Percentiles rank a stretch among this genome's conserved stretches.
phyloP scores from a whole-genome alignment of 225 moss, liverwort and hornwort genomes.

The Sphagnum contortum region DNA sequence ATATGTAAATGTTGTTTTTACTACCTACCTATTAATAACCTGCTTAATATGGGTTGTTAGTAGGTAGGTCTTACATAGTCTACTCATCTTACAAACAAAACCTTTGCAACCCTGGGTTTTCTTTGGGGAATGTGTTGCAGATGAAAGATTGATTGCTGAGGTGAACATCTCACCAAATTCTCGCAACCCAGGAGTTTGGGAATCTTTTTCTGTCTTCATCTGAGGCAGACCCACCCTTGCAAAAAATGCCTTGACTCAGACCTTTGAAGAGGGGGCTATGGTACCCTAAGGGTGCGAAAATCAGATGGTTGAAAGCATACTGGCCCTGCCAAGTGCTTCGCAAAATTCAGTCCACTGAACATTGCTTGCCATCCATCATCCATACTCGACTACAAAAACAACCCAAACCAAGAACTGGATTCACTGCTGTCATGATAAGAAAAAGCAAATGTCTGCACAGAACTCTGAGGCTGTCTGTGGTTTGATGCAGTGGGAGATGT shows the following conservation, averaged over 20 bases:
- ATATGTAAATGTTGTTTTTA: too few species aligned
- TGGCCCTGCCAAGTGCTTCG: slow-evolving; percentile 61
- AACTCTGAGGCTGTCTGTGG: too few species aligned
- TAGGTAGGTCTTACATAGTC: slow-evolving; percentile 33
- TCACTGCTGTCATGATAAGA: too few species aligned
- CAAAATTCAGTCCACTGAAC: slow-evolving; percentile 72
- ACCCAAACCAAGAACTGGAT: too few species aligned
- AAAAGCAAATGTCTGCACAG: too few species aligned
- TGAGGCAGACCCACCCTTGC: slow-evolving; percentile 33
- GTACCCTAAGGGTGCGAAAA: slow-evolving; percentile 89
- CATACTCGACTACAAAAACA: slow-evolving; percentile 54
- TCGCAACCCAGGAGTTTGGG: slow-evolving; percentile 54
- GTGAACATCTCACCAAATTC: slow-evolving; percentile 89
- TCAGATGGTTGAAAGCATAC: slow-evolving; percentile 94
- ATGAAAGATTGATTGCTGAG: slow-evolving; percentile 34
- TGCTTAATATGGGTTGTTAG: too few species aligned
- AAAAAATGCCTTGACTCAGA: slow-evolving; percentile 32
- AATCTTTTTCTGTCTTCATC: slow-evolving; percentile 19
- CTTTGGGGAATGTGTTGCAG: neutral
- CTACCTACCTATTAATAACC: too few species aligned
- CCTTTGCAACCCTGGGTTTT: slow-evolving; percentile 25
- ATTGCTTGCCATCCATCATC: slow-evolving; percentile 94
- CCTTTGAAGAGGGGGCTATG: slow-evolving; percentile 79
- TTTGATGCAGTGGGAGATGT: too few species aligned
- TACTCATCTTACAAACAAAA: slow-evolving; percentile 82